These are phyloP conservation scores for Nicotiana knightiana DNA, from an alignment of 257 asterid species.

Conservation along the genomic window DNA sequence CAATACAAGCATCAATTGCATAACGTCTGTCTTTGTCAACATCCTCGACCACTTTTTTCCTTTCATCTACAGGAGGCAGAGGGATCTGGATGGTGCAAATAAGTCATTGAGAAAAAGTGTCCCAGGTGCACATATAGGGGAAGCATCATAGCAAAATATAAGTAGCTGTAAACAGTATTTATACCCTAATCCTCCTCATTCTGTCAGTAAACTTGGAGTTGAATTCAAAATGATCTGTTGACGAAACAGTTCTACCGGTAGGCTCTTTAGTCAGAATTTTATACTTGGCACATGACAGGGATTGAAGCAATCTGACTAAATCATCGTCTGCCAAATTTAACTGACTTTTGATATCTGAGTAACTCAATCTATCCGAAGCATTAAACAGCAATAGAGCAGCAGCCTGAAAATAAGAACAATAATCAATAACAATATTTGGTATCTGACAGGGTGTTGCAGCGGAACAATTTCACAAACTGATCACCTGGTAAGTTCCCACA, in stretches of 20 bases:
- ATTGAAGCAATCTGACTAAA: conserved; percentile 43
- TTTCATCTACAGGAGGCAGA: conserved; percentile 46
- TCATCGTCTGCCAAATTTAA: conserved; percentile 51
- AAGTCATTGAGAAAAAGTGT: neutral
- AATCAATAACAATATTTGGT: neutral
- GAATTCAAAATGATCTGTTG: conserved; percentile 35
- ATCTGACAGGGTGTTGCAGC: neutral
- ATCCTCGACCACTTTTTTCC: conserved; percentile 49
- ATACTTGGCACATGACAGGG: conserved; percentile 57
- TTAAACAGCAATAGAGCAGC: conserved; percentile 50
- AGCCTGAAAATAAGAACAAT: conserved; percentile 27
- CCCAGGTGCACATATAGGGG: neutral
- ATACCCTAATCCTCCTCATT: conserved; percentile 55
- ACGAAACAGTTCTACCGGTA: conserved; percentile 27
- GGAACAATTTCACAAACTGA: neutral
- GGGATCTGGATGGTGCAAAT: conserved; percentile 34
- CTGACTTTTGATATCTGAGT: conserved; percentile 40
- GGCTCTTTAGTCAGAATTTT: conserved; percentile 48
- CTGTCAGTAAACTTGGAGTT: conserved; percentile 48
- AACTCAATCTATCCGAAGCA: conserved; percentile 42
- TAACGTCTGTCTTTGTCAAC: conserved; percentile 44
- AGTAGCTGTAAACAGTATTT: neutral
- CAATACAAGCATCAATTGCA: conserved; percentile 49
- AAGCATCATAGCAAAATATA: neutral
- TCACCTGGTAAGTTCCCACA: conserved; percentile 49